These are phyloP conservation scores for Myochromella boudieri DNA, from an alignment of 768 basidiomycete genomes.

Conservation along the genomic window DNA sequence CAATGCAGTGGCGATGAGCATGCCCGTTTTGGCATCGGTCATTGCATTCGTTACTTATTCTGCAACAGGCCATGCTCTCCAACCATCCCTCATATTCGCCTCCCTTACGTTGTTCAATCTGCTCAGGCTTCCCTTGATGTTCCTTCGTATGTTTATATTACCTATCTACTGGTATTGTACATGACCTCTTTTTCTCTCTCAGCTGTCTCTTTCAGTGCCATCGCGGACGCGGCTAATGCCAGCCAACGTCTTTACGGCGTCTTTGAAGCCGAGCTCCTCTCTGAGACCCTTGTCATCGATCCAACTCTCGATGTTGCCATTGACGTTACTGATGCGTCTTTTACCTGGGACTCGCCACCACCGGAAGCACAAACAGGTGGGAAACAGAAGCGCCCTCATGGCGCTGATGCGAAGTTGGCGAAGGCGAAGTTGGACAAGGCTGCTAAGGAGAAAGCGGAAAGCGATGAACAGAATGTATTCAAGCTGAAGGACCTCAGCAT, in stretches of 20 bases:
- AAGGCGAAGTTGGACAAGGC: constrained; percentile 30
- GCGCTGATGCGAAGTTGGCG: constrained; percentile 16
- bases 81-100: constrained; percentile 77
- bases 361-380: constrained; percentile 38
- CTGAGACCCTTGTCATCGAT: constrained; percentile 58
- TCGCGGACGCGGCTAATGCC: constrained; percentile 84
- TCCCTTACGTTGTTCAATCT: constrained; percentile 86
- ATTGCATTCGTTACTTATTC: constrained; percentile 77
- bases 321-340: constrained; percentile 65
- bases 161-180: neutral
- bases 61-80: constrained; percentile 62
- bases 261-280: constrained; percentile 80
- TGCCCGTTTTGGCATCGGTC: constrained; percentile 81
- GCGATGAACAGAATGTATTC: constrained; percentile 51
- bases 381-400: constrained; percentile 24
- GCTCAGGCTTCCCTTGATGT: constrained; percentile 79
- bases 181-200: neutral
- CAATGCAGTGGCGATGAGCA: constrained; percentile 66
- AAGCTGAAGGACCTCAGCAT: constrained; percentile 64
- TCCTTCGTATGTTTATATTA: constrained; percentile 45
- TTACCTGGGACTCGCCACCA: constrained; percentile 85
- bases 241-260: constrained; percentile 73
- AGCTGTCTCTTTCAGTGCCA: constrained; percentile 74
- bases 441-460: constrained; percentile 27
- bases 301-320: constrained; percentile 60